A percentile compares a stretch with the other conserved stretches of the same genome.
phyloP scores from a whole-genome alignment of 805 yeast genomes.

The Pichia nakasei region DNA sequence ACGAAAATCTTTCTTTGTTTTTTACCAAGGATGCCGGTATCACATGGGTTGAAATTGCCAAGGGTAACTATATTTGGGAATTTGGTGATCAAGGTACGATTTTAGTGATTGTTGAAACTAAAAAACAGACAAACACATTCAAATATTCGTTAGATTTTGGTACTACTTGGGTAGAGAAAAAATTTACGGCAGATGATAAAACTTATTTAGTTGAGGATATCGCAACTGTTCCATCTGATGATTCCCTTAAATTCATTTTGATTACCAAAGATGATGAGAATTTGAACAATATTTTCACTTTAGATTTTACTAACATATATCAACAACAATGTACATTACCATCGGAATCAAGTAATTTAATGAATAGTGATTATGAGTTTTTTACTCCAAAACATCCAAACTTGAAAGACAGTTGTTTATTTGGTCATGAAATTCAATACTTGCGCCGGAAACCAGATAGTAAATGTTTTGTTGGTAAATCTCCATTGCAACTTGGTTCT shows the following conservation, averaged over 20 bases:
- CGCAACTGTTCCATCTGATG: slow-evolving; percentile 87
- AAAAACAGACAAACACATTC: slow-evolving; percentile 47
- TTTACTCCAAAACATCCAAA: slow-evolving; percentile 55
- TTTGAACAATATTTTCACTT: slow-evolving; percentile 30
- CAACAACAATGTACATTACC: slow-evolving; percentile 48
- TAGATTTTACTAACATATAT: slow-evolving; percentile 50
- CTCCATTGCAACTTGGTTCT: slow-evolving; percentile 50
- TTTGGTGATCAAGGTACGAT: slow-evolving; percentile 93
- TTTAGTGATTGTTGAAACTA: slow-evolving; percentile 58
- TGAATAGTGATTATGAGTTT: slow-evolving; percentile 48
- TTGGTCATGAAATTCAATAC: slow-evolving; percentile 61
- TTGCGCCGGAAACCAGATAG: slow-evolving; percentile 46
- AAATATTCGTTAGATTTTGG: slow-evolving; percentile 76
- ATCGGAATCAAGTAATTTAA: slow-evolving; percentile 16
- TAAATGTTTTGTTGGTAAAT: slow-evolving; percentile 66
- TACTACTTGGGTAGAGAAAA: slow-evolving; percentile 56
- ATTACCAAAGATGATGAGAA: slow-evolving; percentile 39
- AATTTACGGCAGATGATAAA: slow-evolving; percentile 52
- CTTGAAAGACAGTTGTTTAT: slow-evolving; percentile 45
- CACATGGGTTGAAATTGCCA: slow-evolving; percentile 72
- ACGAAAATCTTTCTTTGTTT: slow-evolving; percentile 54
- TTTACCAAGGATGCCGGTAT: slow-evolving; percentile 86
- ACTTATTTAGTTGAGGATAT: slow-evolving; percentile 48
- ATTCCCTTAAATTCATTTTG: slow-evolving; percentile 69
- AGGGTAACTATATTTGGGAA: slow-evolving; percentile 85